A percentile compares a stretch with the other conserved stretches of the same genome.
These are phyloP conservation scores for Xylaria sp. DNA, from an alignment of 2,329 filamentous ascomycete species.

Conservation along the genomic window DNA sequence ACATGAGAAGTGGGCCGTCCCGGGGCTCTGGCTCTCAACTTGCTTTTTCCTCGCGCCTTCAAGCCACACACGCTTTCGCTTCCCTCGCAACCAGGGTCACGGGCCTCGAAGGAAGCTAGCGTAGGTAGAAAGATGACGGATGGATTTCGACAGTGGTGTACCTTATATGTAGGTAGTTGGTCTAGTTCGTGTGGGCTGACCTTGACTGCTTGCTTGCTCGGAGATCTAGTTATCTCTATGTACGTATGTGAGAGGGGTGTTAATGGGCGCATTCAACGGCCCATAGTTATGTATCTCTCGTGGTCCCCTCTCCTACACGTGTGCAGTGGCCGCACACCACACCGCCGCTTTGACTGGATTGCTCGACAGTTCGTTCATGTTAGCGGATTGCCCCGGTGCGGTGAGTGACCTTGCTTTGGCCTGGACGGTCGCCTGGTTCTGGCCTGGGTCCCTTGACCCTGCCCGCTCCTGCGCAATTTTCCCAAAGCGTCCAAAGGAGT, in stretches of 20 bases:
- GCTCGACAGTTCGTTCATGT: slow-evolving; percentile 29
- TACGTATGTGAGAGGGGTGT: not conserved
- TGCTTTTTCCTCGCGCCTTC: slow-evolving; percentile 42
- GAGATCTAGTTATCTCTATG: not conserved
- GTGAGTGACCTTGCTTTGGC: slow-evolving; percentile 41
- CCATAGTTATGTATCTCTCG: slow-evolving; percentile 35
- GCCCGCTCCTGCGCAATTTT: slow-evolving; percentile 39
- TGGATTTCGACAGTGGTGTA: not conserved
- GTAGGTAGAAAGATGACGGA: not conserved
- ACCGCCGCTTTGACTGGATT: slow-evolving; percentile 47
- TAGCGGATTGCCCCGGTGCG: slow-evolving; percentile 40
- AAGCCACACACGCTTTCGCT: slow-evolving; percentile 31
- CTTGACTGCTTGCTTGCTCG: slow-evolving; percentile 29
- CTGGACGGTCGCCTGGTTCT: slow-evolving; percentile 37
- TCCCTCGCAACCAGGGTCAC: slow-evolving; percentile 37
- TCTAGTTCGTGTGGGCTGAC: not conserved
- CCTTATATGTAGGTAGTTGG: not conserved
- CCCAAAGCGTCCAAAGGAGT: slow-evolving; percentile 45
- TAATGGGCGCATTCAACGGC: slow-evolving; percentile 22
- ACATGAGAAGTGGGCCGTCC: slow-evolving; percentile 41
- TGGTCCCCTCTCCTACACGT: slow-evolving; percentile 39
- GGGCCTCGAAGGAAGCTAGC: slow-evolving; percentile 6
- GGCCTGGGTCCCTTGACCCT: slow-evolving; percentile 42
- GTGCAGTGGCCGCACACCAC: slow-evolving; percentile 31
- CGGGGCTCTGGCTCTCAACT: slow-evolving; percentile 38